These are phyloP conservation scores for Phytopythium kandeliae DNA, from an alignment of 352 stramenopile genomes.

Conservation along the genomic window DNA sequence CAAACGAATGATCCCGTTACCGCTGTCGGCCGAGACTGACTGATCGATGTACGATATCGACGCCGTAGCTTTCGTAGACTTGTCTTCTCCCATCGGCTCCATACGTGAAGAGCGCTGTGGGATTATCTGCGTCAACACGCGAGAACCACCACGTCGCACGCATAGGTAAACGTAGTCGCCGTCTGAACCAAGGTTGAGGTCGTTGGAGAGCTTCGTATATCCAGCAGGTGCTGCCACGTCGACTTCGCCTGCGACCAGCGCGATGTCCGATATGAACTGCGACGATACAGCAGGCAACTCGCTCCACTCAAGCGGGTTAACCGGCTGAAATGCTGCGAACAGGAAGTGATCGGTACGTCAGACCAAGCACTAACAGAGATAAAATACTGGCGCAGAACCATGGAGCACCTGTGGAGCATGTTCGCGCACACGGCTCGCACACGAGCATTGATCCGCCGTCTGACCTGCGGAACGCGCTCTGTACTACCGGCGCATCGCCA, in stretches of 20 bases:
- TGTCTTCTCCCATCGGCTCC: neutral
- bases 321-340: conserved; percentile 24
- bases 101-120: conserved; percentile 3
- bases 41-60: neutral
- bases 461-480: conserved; percentile 39
- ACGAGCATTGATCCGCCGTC: conserved; percentile 21
- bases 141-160: conserved; percentile 40
- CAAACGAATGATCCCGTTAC: conserved; percentile 23
- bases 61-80: neutral
- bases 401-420: conserved; percentile 51
- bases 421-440: conserved; percentile 56
- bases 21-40: conserved; percentile 16
- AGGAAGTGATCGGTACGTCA: neutral
- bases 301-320: conserved; percentile 46
- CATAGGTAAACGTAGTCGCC: conserved; percentile 73
- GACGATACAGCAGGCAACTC: conserved; percentile 16
- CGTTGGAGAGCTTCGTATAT: conserved; percentile 43
- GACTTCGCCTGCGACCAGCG: conserved; percentile 45
- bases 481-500: conserved; percentile 37
- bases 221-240: conserved; percentile 42
- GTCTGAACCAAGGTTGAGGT: conserved; percentile 58
- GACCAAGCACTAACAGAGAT: neutral
- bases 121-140: conserved; percentile 32
- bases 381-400: neutral
- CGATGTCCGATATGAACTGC: conserved; percentile 62